Evolutionary conservation across 495 filamentous ascomycete genomes (phyloP).

Genomic region (Friedmanniomyces endolithicus): DNA sequence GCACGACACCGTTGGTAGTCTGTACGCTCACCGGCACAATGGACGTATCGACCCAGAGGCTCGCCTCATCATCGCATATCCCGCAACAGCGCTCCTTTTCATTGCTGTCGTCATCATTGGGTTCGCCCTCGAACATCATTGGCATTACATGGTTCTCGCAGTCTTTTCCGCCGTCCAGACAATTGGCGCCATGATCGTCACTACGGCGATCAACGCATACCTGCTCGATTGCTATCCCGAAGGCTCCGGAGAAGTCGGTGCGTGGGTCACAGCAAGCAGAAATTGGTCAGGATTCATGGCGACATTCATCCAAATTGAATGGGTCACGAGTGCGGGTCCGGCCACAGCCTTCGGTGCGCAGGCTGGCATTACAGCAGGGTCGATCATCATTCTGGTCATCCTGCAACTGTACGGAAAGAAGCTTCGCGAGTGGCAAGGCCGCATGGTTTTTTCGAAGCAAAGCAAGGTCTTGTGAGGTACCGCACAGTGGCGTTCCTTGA

Average conservation of each 20-base stretch:
- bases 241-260: constrained; percentile 14
- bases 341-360: constrained; percentile 12
- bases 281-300: constrained; percentile 13
- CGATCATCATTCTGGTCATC: not conserved
- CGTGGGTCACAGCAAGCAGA: constrained; percentile 6
- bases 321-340: constrained; percentile 5
- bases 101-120: constrained; percentile 29
- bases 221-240: constrained; percentile 14
- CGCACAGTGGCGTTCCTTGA: not conserved
- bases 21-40: constrained; percentile 15
- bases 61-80: constrained; percentile 24
- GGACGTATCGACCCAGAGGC: constrained; percentile 27
- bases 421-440: constrained; percentile 6
- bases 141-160: constrained; percentile 25
- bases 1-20: constrained; percentile 2
- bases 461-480: not conserved
- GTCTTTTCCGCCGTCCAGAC: constrained; percentile 26
- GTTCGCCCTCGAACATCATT: constrained; percentile 26
- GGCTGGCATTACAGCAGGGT: constrained; percentile 9
- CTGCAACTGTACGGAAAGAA: constrained; percentile 15
- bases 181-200: constrained; percentile 25
- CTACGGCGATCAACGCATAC: constrained; percentile 24
- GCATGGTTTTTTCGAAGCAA: constrained; percentile 13
- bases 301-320: constrained; percentile 11
- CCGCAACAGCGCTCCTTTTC: constrained; percentile 21